These are phyloP conservation scores for Nosema muscidifuracis DNA, from an alignment of 371 early-diverging fungal species.

Conservation along the genomic window DNA sequence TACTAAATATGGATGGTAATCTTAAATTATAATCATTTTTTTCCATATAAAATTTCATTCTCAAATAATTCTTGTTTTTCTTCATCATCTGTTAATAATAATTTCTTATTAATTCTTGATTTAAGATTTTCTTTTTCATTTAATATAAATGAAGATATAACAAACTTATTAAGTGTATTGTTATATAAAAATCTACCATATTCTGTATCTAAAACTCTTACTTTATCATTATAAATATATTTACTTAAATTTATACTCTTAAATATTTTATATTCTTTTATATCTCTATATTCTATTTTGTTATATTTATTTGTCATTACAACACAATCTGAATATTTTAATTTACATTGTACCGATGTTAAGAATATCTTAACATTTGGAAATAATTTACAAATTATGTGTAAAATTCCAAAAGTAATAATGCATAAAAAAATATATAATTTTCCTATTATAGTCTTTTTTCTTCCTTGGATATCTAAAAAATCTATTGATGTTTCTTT, in stretches of 20 bases:
- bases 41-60: constrained; percentile 55
- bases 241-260: neutral
- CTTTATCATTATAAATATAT: neutral
- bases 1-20: neutral
- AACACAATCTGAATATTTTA: constrained; percentile 31
- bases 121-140: neutral
- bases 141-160: constrained; percentile 1
- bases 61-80: constrained; percentile 35
- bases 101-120: neutral
- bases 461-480: constrained; percentile 21
- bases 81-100: constrained; percentile 5
- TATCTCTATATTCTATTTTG: constrained; percentile 17
- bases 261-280: neutral
- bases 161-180: constrained; percentile 6
- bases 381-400: constrained; percentile 37
- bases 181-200: constrained; percentile 28
- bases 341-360: constrained; percentile 16
- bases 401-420: constrained; percentile 41
- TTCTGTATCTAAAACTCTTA: constrained; percentile 11
- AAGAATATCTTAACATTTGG: constrained; percentile 18
- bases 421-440: constrained; percentile 46
- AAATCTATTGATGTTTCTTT: neutral
- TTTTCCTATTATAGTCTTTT: neutral
- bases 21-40: constrained; percentile 36
- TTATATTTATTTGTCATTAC: constrained; percentile 23